Evolutionary conservation across 768 basidiomycete species (phyloP), one percentile per base, ranked within the genome.

Genomic region (Kwoniella heveanensis): DNA sequence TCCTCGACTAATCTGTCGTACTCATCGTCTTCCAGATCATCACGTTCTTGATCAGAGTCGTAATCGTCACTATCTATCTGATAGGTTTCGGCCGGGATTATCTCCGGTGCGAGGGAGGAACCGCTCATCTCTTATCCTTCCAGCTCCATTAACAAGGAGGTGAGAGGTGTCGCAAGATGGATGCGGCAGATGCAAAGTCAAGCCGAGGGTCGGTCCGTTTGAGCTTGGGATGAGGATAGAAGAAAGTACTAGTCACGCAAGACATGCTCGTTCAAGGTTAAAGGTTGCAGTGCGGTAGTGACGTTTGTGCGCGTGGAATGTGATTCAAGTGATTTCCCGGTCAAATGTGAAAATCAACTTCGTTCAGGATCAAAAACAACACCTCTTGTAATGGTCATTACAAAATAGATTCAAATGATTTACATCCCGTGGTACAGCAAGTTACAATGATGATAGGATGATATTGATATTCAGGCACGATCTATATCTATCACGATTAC

Each of bases 1-100:
- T 77, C 76, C 13, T 71, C 71, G 4, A 71, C 64, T 1, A 74
- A 47, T 36, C 54, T 32, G 55, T 69, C 71, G 62, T 74, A 71
- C 25, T 74, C 69, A 2, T 67, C 71, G 52, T 69, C 67, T 13
- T 49, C 57, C 21, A 74, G 44, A n/a, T 64, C 56, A 26, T 68
- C 73, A 10, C 51, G 46, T 22, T 64, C 64, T 26, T 66, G 68
- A n/a, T 68, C 70, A n/a, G 72, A 70, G 37, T 73, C 72, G 50
- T 63, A 73, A 17, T 74, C 70, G 32, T 73, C 71, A 46, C 69
- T 71, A 50, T 77, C 72, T 2, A 73, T 65, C 26, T 73, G 69
- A 54, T 72, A 73, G 10, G 65, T 69, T 44, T 72, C 72, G 8
- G 51, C 64, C 15, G 70, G 67, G 0, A 39, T 61, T 27, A 73